Evolutionary conservation across 768 basidiomycete genomes (phyloP).

Genomic region (Cystofilobasidium macerans): DNA sequence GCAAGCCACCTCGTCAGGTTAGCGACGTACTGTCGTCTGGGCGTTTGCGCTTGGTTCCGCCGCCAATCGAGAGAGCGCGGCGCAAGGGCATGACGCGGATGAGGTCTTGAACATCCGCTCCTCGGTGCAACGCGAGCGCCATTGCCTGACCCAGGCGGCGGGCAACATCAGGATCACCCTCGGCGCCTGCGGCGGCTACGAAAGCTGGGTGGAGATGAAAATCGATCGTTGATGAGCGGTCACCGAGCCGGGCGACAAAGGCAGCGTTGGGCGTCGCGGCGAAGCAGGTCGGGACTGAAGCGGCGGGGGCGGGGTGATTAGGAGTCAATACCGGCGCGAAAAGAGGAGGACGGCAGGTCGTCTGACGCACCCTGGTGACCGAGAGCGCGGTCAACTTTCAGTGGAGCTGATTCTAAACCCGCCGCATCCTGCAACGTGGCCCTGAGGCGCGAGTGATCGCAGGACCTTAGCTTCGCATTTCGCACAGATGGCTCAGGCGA

Average conservation of each 20-base stretch:
- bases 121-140: not conserved
- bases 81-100: not conserved
- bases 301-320: not conserved
- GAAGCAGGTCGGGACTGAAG: not conserved
- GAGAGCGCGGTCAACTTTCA: too few relatives aligned
- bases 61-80: not conserved
- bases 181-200: not conserved
- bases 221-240: too few relatives aligned
- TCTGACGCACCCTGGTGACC: too few relatives aligned
- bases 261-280: not conserved
- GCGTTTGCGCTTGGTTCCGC: not conserved
- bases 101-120: not conserved
- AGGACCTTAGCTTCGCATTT: not conserved
- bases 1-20: too few relatives aligned
- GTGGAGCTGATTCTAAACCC: too few relatives aligned
- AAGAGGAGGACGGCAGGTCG: too few relatives aligned
- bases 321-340: not conserved
- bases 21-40: not conserved
- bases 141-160: not conserved
- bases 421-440: not conserved
- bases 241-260: not conserved
- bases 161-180: not conserved
- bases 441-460: too few relatives aligned
- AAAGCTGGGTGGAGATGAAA: not conserved
- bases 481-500: too few relatives aligned